These are phyloP conservation scores for Erodium moschatum DNA, from an alignment of 441 rosid species.

Conservation along the genomic window DNA sequence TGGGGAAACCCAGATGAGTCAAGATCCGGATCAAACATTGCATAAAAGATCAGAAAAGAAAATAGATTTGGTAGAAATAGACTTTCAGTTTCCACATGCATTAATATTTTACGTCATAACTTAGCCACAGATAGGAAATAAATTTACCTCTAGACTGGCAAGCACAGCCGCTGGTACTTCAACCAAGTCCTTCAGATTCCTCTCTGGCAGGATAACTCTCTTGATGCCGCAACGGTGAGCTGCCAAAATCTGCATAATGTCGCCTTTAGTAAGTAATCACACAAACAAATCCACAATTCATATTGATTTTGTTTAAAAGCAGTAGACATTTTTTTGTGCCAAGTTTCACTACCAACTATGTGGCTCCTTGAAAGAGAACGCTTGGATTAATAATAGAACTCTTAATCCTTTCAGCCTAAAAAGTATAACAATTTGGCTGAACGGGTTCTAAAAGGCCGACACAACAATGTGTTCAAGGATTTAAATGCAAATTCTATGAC, in stretches of 20 bases:
- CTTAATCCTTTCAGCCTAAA: too few relatives aligned
- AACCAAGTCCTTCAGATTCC: slow-evolving; percentile 82
- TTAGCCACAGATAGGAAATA: not conserved
- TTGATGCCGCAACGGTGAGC: slow-evolving; percentile 86
- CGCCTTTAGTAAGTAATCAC: slow-evolving; percentile 11
- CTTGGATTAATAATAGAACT: too few relatives aligned
- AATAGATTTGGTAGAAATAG: not conserved
- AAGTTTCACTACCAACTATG: too few relatives aligned
- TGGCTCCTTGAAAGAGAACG: too few relatives aligned
- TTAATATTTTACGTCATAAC: too few relatives aligned
- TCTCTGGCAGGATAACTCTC: slow-evolving; percentile 88
- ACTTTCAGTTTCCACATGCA: not conserved
- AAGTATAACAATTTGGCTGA: too few relatives aligned
- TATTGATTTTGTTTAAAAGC: too few relatives aligned
- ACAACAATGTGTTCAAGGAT: too few relatives aligned
- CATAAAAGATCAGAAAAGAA: not conserved
- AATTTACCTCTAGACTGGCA: slow-evolving; percentile 65
- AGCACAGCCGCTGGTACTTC: slow-evolving; percentile 89
- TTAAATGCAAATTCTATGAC: too few relatives aligned
- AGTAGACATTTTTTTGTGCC: too few relatives aligned
- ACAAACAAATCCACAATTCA: not conserved
- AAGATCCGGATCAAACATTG: not conserved
- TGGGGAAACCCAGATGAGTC: not conserved
- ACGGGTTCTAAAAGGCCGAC: too few relatives aligned
- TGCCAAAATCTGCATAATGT: slow-evolving; percentile 63